Conservation (phyloP, 345 rosid species). For the Raphanus sativus region DNA sequence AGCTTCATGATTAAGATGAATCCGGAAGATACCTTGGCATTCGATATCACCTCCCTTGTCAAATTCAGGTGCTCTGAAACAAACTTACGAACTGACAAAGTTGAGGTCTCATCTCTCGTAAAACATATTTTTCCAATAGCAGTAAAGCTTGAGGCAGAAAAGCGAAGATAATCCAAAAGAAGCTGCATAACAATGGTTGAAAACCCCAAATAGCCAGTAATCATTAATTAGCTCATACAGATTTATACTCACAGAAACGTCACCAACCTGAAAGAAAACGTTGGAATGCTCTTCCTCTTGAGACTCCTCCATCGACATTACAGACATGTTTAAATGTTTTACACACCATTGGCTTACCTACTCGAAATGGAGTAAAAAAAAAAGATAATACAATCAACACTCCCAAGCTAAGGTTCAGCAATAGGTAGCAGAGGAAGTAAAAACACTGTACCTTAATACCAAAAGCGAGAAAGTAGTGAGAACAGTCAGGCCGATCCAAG, state of each 20-base stretch:
- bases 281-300: conserved; percentile 83
- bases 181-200: conserved; percentile 54
- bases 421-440: neutral
- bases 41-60: conserved; percentile 48
- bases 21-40: conserved; percentile 56
- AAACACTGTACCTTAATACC: conserved; percentile 57
- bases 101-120: conserved; percentile 37
- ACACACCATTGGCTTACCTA: conserved; percentile 84
- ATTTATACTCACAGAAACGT: neutral
- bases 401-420: neutral
- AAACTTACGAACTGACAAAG: conserved; percentile 52
- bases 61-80: conserved; percentile 61
- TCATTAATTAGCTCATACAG: neutral
- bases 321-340: conserved; percentile 84
- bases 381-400: neutral
- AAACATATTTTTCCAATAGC: conserved; percentile 51
- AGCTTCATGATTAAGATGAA: neutral
- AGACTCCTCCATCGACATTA: conserved; percentile 73
- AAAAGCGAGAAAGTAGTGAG: conserved; percentile 51
- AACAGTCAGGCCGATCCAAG: conserved; percentile 48
- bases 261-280: conserved; percentile 63
- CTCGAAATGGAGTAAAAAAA: neutral
- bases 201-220: conserved; percentile 3
- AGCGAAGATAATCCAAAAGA: conserved; percentile 59
- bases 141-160: conserved; percentile 55